Conservation (phyloP, 805 yeast genomes). For the Candida gorgasii region DNA sequence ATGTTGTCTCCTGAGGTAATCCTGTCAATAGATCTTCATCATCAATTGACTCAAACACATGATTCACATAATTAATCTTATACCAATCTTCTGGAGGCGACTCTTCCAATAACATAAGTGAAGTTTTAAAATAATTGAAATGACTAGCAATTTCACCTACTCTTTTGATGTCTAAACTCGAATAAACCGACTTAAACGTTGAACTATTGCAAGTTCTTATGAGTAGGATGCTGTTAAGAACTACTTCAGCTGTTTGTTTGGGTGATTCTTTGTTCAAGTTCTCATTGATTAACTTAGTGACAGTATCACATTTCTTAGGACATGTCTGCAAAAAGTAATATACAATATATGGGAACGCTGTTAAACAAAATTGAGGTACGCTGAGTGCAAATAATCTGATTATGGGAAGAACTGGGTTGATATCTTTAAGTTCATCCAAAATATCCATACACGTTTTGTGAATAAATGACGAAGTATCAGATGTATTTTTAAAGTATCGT, state of each 20-base stretch:
- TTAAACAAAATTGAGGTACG: not conserved
- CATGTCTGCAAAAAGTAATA: slow-evolving; percentile 8
- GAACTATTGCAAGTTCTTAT: slow-evolving; percentile 37
- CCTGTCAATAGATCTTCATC: slow-evolving; percentile 69
- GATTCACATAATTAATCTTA: slow-evolving; percentile 21
- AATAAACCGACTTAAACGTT: slow-evolving; percentile 29
- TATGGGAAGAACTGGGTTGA: not conserved
- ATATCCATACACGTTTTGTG: no score
- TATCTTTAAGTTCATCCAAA: no score
- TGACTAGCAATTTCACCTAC: slow-evolving; percentile 33
- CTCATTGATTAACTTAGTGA: not conserved
- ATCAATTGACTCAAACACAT: slow-evolving; percentile 53
- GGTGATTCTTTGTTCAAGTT: slow-evolving; percentile 11
- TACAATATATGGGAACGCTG: slow-evolving; percentile 11
- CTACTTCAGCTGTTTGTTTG: slow-evolving; percentile 26
- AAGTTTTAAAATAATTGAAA: slow-evolving; percentile 38
- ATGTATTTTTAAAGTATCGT: not conserved
- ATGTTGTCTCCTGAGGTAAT: slow-evolving; percentile 56
- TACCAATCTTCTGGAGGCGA: slow-evolving; percentile 21
- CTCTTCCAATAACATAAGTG: slow-evolving; percentile 53
- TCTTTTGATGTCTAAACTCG: slow-evolving; percentile 25
- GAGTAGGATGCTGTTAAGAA: slow-evolving; percentile 16
- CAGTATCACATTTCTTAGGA: not conserved
- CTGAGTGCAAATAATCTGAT: not conserved
- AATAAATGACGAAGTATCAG: no score